Percentiles rank a stretch among this genome's conserved stretches.
Evolutionary conservation across 192 early-diverging fungal genomes (phyloP).

Genomic region (Hyaloraphidium curvatum): DNA sequence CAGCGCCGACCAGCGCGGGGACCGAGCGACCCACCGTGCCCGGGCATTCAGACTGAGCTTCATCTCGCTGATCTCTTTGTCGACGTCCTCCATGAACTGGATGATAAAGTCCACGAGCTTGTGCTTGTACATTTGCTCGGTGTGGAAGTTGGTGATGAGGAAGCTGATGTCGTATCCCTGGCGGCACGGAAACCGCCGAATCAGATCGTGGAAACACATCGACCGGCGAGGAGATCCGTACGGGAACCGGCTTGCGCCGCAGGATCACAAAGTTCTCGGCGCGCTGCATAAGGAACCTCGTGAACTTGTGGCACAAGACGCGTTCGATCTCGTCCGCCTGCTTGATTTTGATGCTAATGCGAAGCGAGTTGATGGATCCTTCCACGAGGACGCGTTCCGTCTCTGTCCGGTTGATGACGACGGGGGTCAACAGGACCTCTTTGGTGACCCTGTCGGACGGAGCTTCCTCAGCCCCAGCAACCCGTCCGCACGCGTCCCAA

Average conservation of each 20-base stretch:
- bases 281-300: conserved; percentile 91
- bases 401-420: conserved; percentile 75
- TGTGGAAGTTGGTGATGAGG: conserved; percentile 91
- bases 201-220: not conserved
- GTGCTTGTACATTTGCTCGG: conserved; percentile 97
- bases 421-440: conserved; percentile 70
- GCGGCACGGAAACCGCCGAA: no score
- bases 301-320: conserved; percentile 88
- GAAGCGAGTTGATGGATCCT: conserved; percentile 78
- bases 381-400: conserved; percentile 88
- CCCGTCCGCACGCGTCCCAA: not conserved
- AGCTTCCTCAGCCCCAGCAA: not conserved
- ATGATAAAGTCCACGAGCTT: conserved; percentile 98
- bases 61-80: conserved; percentile 98
- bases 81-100: conserved; percentile 99
- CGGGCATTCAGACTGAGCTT: conserved; percentile 84
- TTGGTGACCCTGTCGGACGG: conserved; percentile 34
- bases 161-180: conserved; percentile 96
- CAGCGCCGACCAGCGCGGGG: no score
- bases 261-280: conserved; percentile 93
- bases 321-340: conserved; percentile 94
- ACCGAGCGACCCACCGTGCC: conserved; percentile 32
- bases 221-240: not conserved
- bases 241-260: conserved; percentile 61
- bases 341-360: conserved; percentile 88